phyloP scores from a whole-genome alignment of 148 eudicot genomes.

The Silene latifolia region DNA sequence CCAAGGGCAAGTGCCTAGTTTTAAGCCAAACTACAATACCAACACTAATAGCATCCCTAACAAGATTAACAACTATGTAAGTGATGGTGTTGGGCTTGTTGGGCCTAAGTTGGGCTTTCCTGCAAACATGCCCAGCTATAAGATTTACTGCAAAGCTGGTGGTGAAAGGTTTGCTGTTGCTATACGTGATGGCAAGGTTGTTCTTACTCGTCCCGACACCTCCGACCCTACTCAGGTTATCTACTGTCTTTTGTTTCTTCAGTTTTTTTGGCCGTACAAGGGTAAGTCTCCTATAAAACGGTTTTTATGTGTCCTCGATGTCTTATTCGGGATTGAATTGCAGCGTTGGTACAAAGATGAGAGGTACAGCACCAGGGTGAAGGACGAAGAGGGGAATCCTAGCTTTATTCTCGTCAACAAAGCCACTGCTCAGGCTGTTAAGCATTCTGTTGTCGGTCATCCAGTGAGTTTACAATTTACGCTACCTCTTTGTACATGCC shows the following conservation, averaged over 20 bases:
- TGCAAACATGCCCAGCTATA: conserved; percentile 44
- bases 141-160: conserved; percentile 54
- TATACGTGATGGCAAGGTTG: conserved; percentile 59
- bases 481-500: too few species aligned
- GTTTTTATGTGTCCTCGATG: not conserved
- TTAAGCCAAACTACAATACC: not conserved
- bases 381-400: conserved; percentile 76
- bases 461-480: conserved; percentile 48
- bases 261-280: too few species aligned
- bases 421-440: conserved; percentile 74
- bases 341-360: conserved; percentile 91
- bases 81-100: conserved; percentile 6
- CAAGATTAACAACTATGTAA: conserved; percentile 9
- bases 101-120: conserved; percentile 14
- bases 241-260: too few species aligned
- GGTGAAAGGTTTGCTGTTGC: conserved; percentile 51
- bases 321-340: not conserved
- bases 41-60: not conserved
- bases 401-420: conserved; percentile 73
- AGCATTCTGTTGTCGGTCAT: conserved; percentile 64
- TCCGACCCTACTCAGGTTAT: conserved; percentile 58
- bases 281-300: conserved; percentile 6
- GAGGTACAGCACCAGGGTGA: conserved; percentile 63
- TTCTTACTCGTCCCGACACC: conserved; percentile 57
- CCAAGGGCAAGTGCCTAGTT: conserved; percentile 28